A percentile compares a stretch with the other conserved stretches of the same genome.
Conservation (phyloP, 768 basidiomycete genomes). For the Tephrocybe sp. region DNA sequence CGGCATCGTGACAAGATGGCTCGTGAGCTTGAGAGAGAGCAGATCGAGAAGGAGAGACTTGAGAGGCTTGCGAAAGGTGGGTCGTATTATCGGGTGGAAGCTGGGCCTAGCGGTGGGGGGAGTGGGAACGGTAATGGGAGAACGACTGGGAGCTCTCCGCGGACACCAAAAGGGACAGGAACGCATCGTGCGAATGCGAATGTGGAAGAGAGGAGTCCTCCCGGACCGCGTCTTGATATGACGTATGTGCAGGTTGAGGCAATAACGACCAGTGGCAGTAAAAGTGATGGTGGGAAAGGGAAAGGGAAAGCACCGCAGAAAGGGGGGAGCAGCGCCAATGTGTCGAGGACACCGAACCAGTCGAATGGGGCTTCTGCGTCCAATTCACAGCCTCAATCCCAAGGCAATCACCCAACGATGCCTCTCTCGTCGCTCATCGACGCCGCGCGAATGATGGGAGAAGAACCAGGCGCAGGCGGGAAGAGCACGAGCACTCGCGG, state of each 20-base stretch:
- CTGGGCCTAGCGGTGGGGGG: slow-evolving; percentile 2
- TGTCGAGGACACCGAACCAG: slow-evolving; percentile 12
- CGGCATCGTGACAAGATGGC: slow-evolving; percentile 26
- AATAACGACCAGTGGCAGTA: slow-evolving; percentile 16
- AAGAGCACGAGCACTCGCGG: slow-evolving; percentile 16
- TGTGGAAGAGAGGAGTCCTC: slow-evolving; percentile 15
- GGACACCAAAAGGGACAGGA: slow-evolving; percentile 17
- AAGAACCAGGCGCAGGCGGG: slow-evolving; percentile 27
- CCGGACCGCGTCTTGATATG: not conserved
- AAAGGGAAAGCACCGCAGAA: slow-evolving; percentile 3
- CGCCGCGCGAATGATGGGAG: slow-evolving; percentile 55
- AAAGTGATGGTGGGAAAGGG: not conserved
- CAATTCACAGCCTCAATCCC: slow-evolving; percentile 9
- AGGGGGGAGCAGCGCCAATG: not conserved
- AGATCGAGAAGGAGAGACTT: slow-evolving; percentile 26
- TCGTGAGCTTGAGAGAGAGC: slow-evolving; percentile 29
- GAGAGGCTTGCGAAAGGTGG: slow-evolving; percentile 23
- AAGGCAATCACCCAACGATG: slow-evolving; percentile 46
- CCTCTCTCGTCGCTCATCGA: slow-evolving; percentile 56
- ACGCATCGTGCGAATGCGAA: slow-evolving; percentile 6
- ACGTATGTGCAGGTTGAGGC: slow-evolving; percentile 14
- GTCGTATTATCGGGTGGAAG: slow-evolving; percentile 19
- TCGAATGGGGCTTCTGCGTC: not conserved
- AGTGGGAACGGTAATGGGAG: too few species aligned
- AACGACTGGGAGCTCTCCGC: slow-evolving; percentile 10